Evolutionary conservation across 306 rosid genomes (phyloP).

Genomic region (Potentilla sterilis): DNA sequence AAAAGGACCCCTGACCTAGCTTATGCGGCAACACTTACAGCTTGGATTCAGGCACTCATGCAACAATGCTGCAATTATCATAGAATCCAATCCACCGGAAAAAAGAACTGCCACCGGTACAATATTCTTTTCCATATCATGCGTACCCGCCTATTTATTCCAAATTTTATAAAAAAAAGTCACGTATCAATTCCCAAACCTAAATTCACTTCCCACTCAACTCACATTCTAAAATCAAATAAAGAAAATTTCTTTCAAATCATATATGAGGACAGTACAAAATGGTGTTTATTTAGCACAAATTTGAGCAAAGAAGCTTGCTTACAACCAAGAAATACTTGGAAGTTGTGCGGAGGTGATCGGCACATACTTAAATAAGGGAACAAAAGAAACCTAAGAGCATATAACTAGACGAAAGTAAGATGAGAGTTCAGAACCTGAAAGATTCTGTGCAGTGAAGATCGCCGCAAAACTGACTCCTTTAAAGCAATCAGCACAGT

Average conservation of each 20-base stretch:
- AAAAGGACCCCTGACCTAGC: slow-evolving; percentile 13
- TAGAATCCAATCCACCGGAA: slow-evolving; percentile 96
- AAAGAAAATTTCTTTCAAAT: background rate
- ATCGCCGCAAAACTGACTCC: slow-evolving; percentile 77
- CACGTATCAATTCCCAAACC: slow-evolving; percentile 22
- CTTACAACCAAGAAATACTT: background rate
- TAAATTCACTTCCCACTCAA: background rate
- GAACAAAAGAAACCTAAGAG: background rate
- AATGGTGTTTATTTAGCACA: background rate
- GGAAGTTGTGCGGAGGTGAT: background rate
- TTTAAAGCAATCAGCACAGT: slow-evolving; percentile 55
- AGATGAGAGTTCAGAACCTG: slow-evolving; percentile 48
- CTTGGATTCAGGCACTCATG: slow-evolving; percentile 67
- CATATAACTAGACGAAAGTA: background rate
- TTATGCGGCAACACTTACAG: slow-evolving; percentile 57
- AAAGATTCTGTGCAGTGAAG: slow-evolving; percentile 66
- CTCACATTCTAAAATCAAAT: background rate
- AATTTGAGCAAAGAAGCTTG: background rate
- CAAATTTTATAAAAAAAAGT: slow-evolving; percentile 22
- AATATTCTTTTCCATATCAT: slow-evolving; percentile 46
- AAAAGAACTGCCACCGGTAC: slow-evolving; percentile 86
- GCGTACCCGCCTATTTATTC: slow-evolving; percentile 47
- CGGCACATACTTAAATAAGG: background rate
- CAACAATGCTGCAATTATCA: slow-evolving; percentile 91
- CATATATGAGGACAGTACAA: background rate